Evolutionary conservation across 2,329 filamentous ascomycete species (phyloP), one percentile per base, ranked within the genome.

Genomic region (Fusarium sp.): DNA sequence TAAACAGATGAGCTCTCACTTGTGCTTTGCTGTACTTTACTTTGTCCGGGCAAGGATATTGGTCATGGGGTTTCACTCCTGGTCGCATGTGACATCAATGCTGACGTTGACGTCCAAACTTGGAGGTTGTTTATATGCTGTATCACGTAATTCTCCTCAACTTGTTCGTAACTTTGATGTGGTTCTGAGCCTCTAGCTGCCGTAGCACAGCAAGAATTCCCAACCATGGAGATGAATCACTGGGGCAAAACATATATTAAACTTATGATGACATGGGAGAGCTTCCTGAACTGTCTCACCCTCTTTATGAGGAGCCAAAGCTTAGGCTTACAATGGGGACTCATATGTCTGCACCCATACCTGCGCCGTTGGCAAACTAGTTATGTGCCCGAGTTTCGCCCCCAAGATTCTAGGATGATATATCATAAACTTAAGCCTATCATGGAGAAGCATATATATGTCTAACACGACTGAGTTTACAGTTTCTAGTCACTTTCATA

Each of bases 31-130:
- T n/a, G 5, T 48, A 19, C 35, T 22, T 26, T 56, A 30, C 30
- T 35, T 50, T 37, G 6, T 15, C 57, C 50, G 8, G 15, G 32
- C 8, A 33, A 33, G 20, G 13, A 14, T 39, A 9, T 44, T 33
- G 45, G 39, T 44, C 53, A 52, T 65, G 43, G 15, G 37, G 9
- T 33, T 37, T 47, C 19, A 35, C n/a, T 54, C 22, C 32, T 28
- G 26, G 43, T 48, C 32, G 40, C 60, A 41, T 47, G 28, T 65
- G 54, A 50, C 30, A 61, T 33, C 48, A 61, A 44, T 32, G 62
- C 53, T 59, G 61, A 65, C 41, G 20, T 33, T 48, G 14, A 37
- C 53, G 8, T 17, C 43, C 26, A 40, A 49, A 54, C 43, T 41
- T 37, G 46, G 60, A 15, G 30, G n/a, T 47, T 41, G 32, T n/a